A percentile compares a stretch with the other conserved stretches of the same genome.
Evolutionary conservation across 306 rosid species (phyloP).

Genomic region (Cyamopsis tetragonoloba): DNA sequence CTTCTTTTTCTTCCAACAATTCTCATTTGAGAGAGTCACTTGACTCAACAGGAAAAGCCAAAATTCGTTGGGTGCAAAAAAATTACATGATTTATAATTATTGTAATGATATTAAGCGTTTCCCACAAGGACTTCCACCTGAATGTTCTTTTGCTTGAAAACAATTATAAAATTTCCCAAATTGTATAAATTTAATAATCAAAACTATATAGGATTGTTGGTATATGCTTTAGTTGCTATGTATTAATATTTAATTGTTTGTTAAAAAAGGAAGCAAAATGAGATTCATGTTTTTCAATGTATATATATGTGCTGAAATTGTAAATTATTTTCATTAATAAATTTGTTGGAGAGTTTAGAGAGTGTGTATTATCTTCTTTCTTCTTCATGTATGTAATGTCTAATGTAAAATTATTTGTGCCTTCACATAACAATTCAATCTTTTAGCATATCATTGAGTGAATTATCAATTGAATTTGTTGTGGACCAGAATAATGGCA

Average conservation of each 20-base stretch:
- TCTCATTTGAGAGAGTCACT: slow-evolving; percentile 25
- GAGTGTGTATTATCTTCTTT: background rate
- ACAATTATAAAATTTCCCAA: background rate
- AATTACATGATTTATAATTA: slow-evolving; percentile 55
- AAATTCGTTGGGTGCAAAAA: slow-evolving; percentile 39
- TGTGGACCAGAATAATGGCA: no score
- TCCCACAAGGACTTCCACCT: slow-evolving; percentile 37
- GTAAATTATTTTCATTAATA: background rate
- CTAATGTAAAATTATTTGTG: no score
- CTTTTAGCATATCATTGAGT: no score
- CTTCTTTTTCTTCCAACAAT: slow-evolving; percentile 30
- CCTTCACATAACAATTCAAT: no score
- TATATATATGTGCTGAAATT: slow-evolving; percentile 1
- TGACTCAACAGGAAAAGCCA: slow-evolving; percentile 33
- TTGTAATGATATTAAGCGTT: slow-evolving; percentile 45
- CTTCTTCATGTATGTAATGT: no score
- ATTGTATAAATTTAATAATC: background rate
- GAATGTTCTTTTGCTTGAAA: slow-evolving; percentile 32
- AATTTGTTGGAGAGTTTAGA: background rate
- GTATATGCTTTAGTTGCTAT: background rate
- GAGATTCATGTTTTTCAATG: background rate
- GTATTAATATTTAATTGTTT: background rate
- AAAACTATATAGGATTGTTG: background rate
- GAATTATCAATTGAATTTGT: no score
- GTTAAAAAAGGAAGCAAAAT: background rate